phyloP scores from a whole-genome alignment of 2,329 filamentous ascomycete species.

The Purpureocillium takamizusanense region DNA sequence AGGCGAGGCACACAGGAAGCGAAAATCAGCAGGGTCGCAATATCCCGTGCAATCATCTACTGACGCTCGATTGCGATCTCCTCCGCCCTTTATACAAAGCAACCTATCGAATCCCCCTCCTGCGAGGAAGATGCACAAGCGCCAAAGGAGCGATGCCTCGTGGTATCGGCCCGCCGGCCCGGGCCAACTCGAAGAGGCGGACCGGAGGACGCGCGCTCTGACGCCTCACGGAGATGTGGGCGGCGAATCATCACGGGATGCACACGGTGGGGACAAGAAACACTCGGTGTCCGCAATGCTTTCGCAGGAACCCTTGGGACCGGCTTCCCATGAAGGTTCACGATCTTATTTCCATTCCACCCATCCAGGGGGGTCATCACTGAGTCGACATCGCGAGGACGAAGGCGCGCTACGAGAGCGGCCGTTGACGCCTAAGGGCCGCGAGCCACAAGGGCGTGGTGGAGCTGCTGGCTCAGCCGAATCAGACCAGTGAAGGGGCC shows the following conservation, averaged over 20 bases:
- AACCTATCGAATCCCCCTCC: slow-evolving; percentile 16
- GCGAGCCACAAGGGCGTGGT: slow-evolving; percentile 1
- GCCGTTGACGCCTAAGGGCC: slow-evolving; percentile 2
- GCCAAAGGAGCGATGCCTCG: slow-evolving; percentile 27
- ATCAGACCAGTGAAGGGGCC: background rate
- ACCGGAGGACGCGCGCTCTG: slow-evolving; percentile 8
- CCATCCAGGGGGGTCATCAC: slow-evolving; percentile 1
- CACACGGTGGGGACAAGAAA: slow-evolving; percentile 19
- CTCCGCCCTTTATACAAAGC: slow-evolving; percentile 19
- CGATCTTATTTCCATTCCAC: slow-evolving; percentile 3
- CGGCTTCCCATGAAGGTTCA: slow-evolving; percentile 1
- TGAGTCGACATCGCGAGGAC: slow-evolving; percentile 5
- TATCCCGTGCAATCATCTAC: slow-evolving; percentile 16
- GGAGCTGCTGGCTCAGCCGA: slow-evolving; percentile 2
- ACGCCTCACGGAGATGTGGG: slow-evolving; percentile 10
- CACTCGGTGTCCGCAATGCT: slow-evolving; percentile 25
- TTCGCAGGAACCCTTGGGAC: slow-evolving; percentile 10
- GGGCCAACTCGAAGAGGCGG: slow-evolving; percentile 11
- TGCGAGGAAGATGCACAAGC: slow-evolving; percentile 19
- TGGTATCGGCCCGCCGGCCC: slow-evolving; percentile 20
- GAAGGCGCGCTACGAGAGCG: slow-evolving; percentile 5
- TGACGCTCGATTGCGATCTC: slow-evolving; percentile 23
- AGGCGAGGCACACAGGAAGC: slow-evolving; percentile 74
- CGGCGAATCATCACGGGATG: slow-evolving; percentile 12
- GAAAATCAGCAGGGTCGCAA: slow-evolving; percentile 55